phyloP scores from a whole-genome alignment of 371 early-diverging fungal genomes.

The Mucor irregularis region DNA sequence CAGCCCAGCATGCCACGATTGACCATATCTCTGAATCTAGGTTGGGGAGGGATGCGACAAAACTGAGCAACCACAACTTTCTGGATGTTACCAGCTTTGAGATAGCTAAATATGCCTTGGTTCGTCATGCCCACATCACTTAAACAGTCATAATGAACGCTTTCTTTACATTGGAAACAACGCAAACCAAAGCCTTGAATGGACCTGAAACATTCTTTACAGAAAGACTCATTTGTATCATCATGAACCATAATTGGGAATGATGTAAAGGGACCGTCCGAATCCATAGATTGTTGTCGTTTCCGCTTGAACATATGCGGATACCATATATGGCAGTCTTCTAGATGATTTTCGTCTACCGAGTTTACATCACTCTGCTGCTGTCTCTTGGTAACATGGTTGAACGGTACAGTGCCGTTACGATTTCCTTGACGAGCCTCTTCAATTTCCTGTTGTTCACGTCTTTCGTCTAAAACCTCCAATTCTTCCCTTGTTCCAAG shows the following conservation, averaged over 20 bases:
- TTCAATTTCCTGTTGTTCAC: conserved; percentile 33
- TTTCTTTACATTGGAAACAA: conserved; percentile 55
- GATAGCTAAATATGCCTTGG: conserved; percentile 42
- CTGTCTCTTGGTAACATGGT: neutral
- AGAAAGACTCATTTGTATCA: conserved; percentile 33
- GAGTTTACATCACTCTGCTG: conserved; percentile 1
- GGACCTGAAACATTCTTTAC: conserved; percentile 53
- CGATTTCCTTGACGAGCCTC: conserved; percentile 22
- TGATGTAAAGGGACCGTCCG: neutral
- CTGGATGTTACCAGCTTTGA: conserved; percentile 46
- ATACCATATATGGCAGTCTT: conserved; percentile 45
- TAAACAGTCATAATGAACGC: conserved; percentile 43
- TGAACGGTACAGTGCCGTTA: neutral
- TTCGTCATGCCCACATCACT: conserved; percentile 24
- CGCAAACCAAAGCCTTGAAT: conserved; percentile 54
- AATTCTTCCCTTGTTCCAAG: conserved; percentile 33
- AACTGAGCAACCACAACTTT: conserved; percentile 51
- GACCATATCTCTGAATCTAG: conserved; percentile 21
- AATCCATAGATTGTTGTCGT: neutral
- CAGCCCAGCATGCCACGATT: conserved; percentile 13
- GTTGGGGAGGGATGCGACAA: conserved; percentile 31
- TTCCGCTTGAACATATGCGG: conserved; percentile 38
- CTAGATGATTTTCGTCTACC: conserved; percentile 5
- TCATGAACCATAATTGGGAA: conserved; percentile 16
- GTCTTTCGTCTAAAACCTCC: conserved; percentile 22